A percentile compares a stretch with the other conserved stretches of the same genome.
Conservation (phyloP, 1,139 yeast genomes). For the Diutina ranongensis region DNA sequence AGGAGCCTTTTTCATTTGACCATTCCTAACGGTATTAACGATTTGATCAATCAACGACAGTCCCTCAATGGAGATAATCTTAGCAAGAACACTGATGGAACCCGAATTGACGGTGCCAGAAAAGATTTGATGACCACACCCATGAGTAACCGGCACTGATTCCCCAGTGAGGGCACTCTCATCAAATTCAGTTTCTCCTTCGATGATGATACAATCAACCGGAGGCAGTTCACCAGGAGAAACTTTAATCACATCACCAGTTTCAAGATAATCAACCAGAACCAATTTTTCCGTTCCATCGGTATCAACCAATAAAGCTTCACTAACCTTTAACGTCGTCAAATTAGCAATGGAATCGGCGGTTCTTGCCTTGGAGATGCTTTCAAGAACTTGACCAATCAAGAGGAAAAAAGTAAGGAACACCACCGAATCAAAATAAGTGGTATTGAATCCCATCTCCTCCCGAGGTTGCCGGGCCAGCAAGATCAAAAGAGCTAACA, state of each 20-base stretch:
- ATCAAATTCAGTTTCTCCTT: constrained; percentile 51
- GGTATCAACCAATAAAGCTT: constrained; percentile 36
- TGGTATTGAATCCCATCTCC: constrained; percentile 41
- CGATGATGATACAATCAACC: constrained; percentile 52
- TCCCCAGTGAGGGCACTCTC: constrained; percentile 78
- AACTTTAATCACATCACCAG: constrained; percentile 49
- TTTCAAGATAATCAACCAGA: constrained; percentile 38
- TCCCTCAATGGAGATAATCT: constrained; percentile 49
- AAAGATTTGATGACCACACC: constrained; percentile 49
- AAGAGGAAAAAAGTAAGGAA: constrained; percentile 60
- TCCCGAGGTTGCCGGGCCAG: constrained; percentile 28
- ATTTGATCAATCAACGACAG: constrained; percentile 61
- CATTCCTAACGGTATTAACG: constrained; percentile 59
- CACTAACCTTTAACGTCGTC: constrained; percentile 36
- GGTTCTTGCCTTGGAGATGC: constrained; percentile 53
- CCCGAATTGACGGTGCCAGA: constrained; percentile 68
- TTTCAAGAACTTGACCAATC: constrained; percentile 59
- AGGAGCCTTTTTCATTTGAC: constrained; percentile 65
- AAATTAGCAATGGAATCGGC: constrained; percentile 53
- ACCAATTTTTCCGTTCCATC: constrained; percentile 19
- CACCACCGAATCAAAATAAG: constrained; percentile 71
- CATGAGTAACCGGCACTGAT: constrained; percentile 36
- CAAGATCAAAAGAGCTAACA: constrained; percentile 44
- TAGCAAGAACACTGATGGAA: constrained; percentile 39
- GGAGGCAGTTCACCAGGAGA: constrained; percentile 66